phyloP scores from a whole-genome alignment of 139 green algal species.

The Yamagishiella unicocca region DNA sequence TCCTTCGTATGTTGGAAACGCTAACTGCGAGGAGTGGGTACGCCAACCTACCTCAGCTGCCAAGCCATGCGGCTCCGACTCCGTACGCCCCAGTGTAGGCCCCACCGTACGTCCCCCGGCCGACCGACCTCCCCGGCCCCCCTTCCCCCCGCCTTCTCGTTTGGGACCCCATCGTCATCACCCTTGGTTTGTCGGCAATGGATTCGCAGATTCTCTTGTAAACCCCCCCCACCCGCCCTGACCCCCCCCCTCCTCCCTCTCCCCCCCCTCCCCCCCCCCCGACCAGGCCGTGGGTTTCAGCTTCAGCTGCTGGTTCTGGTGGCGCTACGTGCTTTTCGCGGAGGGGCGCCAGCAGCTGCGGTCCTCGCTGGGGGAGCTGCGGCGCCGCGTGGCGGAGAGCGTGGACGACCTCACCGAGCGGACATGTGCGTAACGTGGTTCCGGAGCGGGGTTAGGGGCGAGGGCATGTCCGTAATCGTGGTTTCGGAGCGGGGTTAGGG shows the following conservation, averaged over 20 bases:
- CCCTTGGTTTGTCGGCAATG: background rate
- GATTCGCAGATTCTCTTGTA: background rate
- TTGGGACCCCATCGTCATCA: background rate
- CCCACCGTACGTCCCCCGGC: too few relatives aligned
- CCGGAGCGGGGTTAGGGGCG: too few relatives aligned
- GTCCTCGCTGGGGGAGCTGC: background rate
- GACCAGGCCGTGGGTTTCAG: constrained; percentile 3
- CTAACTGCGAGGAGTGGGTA: too few relatives aligned
- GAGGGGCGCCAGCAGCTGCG: constrained; percentile 5
- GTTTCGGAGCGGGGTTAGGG: too few relatives aligned
- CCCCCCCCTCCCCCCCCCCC: background rate
- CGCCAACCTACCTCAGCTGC: too few relatives aligned
- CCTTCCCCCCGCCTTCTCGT: background rate
- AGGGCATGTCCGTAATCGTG: too few relatives aligned
- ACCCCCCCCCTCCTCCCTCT: background rate
- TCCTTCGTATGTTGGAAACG: too few relatives aligned
- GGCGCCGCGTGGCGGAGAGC: background rate
- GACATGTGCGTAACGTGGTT: constrained; percentile 16
- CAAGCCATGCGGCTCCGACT: too few relatives aligned
- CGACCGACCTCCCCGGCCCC: too few relatives aligned
- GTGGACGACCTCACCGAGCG: constrained; percentile 10
- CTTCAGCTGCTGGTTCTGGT: constrained; percentile 29
- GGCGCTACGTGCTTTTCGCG: constrained; percentile 25
- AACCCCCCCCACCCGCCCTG: background rate
- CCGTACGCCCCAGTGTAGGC: too few relatives aligned